These are phyloP conservation scores for Rutstroemia sp. DNA, from an alignment of 2,329 filamentous ascomycete species.

Conservation along the genomic window DNA sequence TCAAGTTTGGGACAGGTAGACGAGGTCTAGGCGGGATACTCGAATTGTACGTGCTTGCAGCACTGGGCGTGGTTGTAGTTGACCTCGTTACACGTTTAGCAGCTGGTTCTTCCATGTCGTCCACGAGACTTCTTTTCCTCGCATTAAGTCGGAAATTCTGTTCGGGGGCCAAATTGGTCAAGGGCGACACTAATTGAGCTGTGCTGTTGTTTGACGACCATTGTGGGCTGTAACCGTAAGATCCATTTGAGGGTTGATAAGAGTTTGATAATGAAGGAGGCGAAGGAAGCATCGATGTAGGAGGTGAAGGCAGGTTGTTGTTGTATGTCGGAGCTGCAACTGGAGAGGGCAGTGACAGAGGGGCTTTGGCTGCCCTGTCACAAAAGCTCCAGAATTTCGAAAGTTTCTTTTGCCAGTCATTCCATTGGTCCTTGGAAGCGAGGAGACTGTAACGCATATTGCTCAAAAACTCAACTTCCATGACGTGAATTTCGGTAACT, in stretches of 20 bases:
- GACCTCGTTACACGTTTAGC: conserved; percentile 38
- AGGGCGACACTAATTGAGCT: conserved; percentile 24
- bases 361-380: conserved; percentile 23
- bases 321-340: conserved; percentile 31
- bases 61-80: conserved; percentile 1
- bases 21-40: conserved; percentile 35
- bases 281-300: conserved; percentile 41
- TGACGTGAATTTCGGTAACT: conserved; percentile 92
- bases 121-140: conserved; percentile 53
- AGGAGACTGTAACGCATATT: conserved; percentile 95
- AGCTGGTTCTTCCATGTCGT: conserved; percentile 45
- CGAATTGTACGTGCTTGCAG: conserved; percentile 10
- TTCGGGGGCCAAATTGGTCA: conserved; percentile 32
- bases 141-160: conserved; percentile 29
- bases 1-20: conserved; percentile 65
- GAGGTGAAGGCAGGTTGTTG: conserved; percentile 43
- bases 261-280: conserved; percentile 35
- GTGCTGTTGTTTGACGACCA: conserved; percentile 32
- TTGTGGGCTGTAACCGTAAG: conserved; percentile 27
- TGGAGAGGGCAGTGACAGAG: conserved; percentile 20
- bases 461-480: conserved; percentile 99
- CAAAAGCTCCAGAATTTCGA: conserved; percentile 71
- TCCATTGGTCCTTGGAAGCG: conserved; percentile 81
- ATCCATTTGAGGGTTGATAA: conserved; percentile 27
- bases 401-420: conserved; percentile 76